Conservation (phyloP, 2,329 filamentous ascomycete species). For the Tolypocladium ovalisporum region DNA sequence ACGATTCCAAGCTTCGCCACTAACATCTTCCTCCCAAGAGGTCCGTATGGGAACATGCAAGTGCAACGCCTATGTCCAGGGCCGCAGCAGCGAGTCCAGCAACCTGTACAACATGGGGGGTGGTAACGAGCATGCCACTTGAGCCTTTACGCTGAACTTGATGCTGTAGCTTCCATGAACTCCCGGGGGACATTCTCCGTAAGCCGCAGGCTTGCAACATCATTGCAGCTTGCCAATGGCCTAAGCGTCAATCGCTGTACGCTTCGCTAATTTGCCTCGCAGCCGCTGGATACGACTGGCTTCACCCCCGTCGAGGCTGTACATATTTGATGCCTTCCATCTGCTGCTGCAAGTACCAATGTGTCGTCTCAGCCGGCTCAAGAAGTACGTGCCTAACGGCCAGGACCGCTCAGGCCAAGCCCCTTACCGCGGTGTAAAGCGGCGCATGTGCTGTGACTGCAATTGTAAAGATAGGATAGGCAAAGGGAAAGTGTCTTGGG, state of each 20-base stretch:
- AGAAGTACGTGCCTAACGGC: conserved; percentile 31
- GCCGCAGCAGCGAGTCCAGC: conserved; percentile 30
- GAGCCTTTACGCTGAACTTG: not conserved
- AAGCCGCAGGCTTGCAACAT: not conserved
- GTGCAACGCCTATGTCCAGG: conserved; percentile 39
- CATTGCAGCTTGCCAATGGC: not conserved
- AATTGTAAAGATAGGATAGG: not conserved
- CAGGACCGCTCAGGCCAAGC: conserved; percentile 25
- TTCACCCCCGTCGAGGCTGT: conserved; percentile 55
- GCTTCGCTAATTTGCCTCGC: conserved; percentile 12
- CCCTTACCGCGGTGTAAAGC: conserved; percentile 15
- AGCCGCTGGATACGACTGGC: conserved; percentile 46
- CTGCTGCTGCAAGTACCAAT: not conserved
- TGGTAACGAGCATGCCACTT: not conserved
- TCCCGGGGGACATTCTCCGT: conserved; percentile 31
- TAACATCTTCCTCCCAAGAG: conserved; percentile 3
- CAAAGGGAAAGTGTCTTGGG: not conserved
- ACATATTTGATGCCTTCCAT: not conserved
- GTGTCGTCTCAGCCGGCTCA: conserved; percentile 32
- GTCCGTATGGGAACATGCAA: conserved; percentile 22
- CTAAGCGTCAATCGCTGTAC: not conserved
- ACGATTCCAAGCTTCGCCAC: conserved; percentile 11
- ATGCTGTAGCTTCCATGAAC: conserved; percentile 33
- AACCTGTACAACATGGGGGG: conserved; percentile 42
- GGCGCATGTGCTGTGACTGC: not conserved